phyloP scores from a whole-genome alignment of 768 basidiomycete species.

The Rhizopogon vinicolor region DNA sequence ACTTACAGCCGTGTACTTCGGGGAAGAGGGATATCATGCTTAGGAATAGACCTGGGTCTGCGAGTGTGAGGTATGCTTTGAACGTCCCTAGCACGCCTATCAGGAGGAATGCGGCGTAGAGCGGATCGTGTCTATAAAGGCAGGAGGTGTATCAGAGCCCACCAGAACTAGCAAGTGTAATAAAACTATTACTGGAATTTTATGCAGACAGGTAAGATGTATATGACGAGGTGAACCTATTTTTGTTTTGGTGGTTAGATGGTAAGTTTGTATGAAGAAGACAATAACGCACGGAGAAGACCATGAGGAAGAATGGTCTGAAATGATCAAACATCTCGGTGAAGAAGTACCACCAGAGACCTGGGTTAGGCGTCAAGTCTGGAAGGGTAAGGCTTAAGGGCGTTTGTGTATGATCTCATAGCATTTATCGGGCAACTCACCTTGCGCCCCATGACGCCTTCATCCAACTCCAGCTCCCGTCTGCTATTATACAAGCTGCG shows the following conservation, averaged over 20 bases:
- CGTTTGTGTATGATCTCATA: neutral
- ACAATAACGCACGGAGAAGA: conserved; percentile 67
- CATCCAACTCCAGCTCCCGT: conserved; percentile 67
- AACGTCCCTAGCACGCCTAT: conserved; percentile 76
- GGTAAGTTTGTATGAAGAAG: neutral
- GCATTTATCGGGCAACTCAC: conserved; percentile 34
- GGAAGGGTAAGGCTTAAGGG: conserved; percentile 66
- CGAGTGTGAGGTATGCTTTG: conserved; percentile 89
- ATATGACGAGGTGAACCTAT: conserved; percentile 79
- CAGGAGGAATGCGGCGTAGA: conserved; percentile 75
- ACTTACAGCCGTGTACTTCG: conserved; percentile 77
- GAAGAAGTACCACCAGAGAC: conserved; percentile 99
- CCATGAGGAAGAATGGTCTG: conserved; percentile 90
- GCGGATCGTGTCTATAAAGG: conserved; percentile 65
- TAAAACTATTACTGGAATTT: conserved; percentile 67
- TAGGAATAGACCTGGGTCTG: conserved; percentile 84
- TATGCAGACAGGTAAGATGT: conserved; percentile 78
- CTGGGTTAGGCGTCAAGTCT: conserved; percentile 90
- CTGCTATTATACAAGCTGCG: conserved; percentile 48
- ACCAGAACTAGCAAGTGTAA: neutral
- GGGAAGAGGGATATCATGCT: conserved; percentile 80
- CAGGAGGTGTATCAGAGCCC: neutral
- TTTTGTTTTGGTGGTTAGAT: neutral
- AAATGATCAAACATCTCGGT: conserved; percentile 99
- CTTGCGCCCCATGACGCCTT: conserved; percentile 81